Percentiles rank a stretch among this genome's conserved stretches.
Conservation (phyloP, 257 asterid genomes). For the Capsicum pubescens region DNA sequence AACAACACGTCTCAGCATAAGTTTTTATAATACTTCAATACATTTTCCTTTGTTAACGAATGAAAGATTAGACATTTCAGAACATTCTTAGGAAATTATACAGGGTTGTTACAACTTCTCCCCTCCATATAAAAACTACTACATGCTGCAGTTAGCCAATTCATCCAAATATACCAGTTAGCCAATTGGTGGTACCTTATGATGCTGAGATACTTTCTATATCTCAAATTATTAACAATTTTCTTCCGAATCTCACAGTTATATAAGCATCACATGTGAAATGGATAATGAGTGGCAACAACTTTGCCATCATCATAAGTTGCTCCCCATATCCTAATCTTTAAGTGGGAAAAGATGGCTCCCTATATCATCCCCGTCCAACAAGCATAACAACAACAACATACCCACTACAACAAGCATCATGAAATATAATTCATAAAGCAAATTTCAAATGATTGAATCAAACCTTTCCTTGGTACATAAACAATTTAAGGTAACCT, state of each 20-base stretch:
- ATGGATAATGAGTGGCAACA: not conserved
- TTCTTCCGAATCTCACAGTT: not conserved
- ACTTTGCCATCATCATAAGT: slow-evolving; percentile 3
- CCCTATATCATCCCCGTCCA: slow-evolving; percentile 21
- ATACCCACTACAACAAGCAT: not conserved
- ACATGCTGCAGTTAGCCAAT: slow-evolving; percentile 3
- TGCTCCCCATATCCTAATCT: slow-evolving; percentile 1
- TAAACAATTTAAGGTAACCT: not conserved
- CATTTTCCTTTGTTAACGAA: not conserved
- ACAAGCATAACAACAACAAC: not conserved
- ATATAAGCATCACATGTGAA: not conserved
- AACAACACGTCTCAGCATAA: slow-evolving; percentile 8
- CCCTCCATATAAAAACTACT: slow-evolving; percentile 19
- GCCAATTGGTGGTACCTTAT: slow-evolving; percentile 1
- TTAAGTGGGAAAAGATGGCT: not conserved
- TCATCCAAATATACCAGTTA: not conserved
- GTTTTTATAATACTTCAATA: not conserved
- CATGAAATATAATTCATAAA: not conserved
- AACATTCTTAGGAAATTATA: not conserved
- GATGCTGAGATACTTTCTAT: not conserved
- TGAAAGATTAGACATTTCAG: not conserved
- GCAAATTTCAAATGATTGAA: not conserved
- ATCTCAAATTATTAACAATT: not conserved
- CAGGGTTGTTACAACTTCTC: slow-evolving; percentile 4
- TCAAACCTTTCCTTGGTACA: not conserved